Percentiles rank a stretch among this genome's conserved stretches.
Conservation (phyloP, 2,329 filamentous ascomycete genomes). For the Dactylellina cionopaga region DNA sequence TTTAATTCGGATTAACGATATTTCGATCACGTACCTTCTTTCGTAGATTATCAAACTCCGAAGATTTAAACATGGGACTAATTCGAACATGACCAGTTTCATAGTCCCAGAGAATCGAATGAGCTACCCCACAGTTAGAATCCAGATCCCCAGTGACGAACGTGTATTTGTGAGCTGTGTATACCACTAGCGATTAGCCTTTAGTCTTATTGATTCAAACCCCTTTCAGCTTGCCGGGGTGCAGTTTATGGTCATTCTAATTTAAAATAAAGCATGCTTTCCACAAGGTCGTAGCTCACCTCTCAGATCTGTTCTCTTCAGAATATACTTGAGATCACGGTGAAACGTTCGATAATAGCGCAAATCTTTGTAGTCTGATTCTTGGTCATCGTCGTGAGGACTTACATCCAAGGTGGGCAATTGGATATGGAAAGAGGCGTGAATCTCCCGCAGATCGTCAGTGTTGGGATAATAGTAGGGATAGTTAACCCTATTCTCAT, state of each 20-base stretch:
- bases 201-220: neutral
- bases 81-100: conserved; percentile 48
- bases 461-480: conserved; percentile 36
- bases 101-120: conserved; percentile 47
- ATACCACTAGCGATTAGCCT: neutral
- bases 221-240: neutral
- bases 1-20: neutral
- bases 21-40: conserved; percentile 27
- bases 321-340: conserved; percentile 48
- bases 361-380: conserved; percentile 10
- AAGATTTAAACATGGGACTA: conserved; percentile 51
- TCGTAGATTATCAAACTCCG: conserved; percentile 36
- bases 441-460: conserved; percentile 11
- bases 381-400: neutral
- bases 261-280: too few species aligned
- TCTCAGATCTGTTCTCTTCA: conserved; percentile 41
- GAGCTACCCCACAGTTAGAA: conserved; percentile 7
- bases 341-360: conserved; percentile 46
- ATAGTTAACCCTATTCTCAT: conserved; percentile 22
- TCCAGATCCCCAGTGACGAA: conserved; percentile 22
- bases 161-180: conserved; percentile 37
- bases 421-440: conserved; percentile 17
- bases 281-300: too few species aligned
- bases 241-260: too few species aligned
- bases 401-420: neutral